Evolutionary conservation across 108 stramenopile genomes (phyloP).

Genomic region (Ochromonas danica): DNA sequence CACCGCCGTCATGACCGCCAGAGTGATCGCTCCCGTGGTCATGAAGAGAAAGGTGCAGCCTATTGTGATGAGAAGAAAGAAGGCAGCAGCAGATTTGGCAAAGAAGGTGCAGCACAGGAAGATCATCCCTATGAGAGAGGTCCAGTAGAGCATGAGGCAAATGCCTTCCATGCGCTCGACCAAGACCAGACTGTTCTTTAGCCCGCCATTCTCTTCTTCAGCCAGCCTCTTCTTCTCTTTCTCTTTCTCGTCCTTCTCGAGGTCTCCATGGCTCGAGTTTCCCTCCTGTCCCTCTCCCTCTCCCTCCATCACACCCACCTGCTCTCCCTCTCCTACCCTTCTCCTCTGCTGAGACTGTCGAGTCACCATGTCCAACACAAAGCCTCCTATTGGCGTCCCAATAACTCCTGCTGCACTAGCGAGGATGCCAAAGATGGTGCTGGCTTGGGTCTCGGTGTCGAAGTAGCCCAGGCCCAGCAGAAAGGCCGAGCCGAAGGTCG

Average conservation of each 20-base stretch:
- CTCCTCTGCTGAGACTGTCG: background rate
- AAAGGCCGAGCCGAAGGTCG: slow-evolving; percentile 49
- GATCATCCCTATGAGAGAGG: background rate
- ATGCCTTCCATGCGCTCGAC: background rate
- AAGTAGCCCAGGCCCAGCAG: slow-evolving; percentile 46
- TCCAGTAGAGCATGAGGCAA: background rate
- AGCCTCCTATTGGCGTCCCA: slow-evolving; percentile 55
- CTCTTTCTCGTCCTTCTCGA: background rate
- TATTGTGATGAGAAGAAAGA: slow-evolving; percentile 3
- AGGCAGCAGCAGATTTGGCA: background rate
- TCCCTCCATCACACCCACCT: background rate
- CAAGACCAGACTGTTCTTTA: background rate
- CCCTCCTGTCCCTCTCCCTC: background rate
- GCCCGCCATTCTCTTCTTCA: background rate
- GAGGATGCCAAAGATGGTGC: slow-evolving; percentile 44
- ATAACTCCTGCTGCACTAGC: slow-evolving; percentile 48
- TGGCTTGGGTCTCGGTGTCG: slow-evolving; percentile 28
- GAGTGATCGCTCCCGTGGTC: slow-evolving; percentile 38
- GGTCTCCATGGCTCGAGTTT: background rate
- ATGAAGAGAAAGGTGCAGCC: slow-evolving; percentile 23
- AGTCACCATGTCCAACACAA: slow-evolving; percentile 38
- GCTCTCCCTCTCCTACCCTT: background rate
- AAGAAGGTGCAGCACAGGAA: too few species aligned
- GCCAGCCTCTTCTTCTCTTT: background rate
- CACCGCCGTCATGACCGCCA: slow-evolving; percentile 52